Base-by-base conservation (phyloP, 805 yeast genomes). In the Naumovozyma baii region DNA sequence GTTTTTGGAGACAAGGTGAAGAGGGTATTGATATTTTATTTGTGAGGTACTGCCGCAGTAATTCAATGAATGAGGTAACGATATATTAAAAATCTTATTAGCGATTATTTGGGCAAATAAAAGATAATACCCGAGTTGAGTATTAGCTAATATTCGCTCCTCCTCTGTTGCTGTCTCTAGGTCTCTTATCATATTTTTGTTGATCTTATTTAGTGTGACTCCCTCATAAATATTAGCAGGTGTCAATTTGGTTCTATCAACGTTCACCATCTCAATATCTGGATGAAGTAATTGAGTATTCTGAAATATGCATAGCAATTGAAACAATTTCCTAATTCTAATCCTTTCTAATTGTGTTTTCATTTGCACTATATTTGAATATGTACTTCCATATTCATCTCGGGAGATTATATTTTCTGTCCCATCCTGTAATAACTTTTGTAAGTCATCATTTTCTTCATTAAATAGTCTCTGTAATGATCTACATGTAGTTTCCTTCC, bases 41-140 rank as follows among this genome's bases (percentile, higher is more conserved):
- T 52, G 29, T 2, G 60, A 55, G 3, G 53, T 51, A 36, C 60
- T 57, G 3, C 63, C 62, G 37, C 44, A 47, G 34, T 46, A 58
- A 30, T 43, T 40, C 26, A 57, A 40, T 7, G 31, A 33, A 39
- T 53, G 46, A 5, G 62, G 60, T 17, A 58, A 36, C 5, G 51
- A 46, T 5, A 54, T 39, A 14, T 41, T 34, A 25, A 41, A 45
- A 7, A 57, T 44, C 14, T 40, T 42, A 1, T 39, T 37, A 1
- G 61, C 47, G n/a, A 52, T 35, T 16, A 55, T 20, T 10, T 47
- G 32, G n/a, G 54, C 34, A 31, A 57, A 40, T 13, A 58, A 34
- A n/a, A 48, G 31, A 39, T 54, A 57, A 34, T 55, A 52, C 3
- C 64, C 64, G 13, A 60, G 41, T 18, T 43, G 37, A 5, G 54